Evolutionary conservation across 2,329 filamentous ascomycete species (phyloP).

Genomic region (Elsinoe fawcettii): DNA sequence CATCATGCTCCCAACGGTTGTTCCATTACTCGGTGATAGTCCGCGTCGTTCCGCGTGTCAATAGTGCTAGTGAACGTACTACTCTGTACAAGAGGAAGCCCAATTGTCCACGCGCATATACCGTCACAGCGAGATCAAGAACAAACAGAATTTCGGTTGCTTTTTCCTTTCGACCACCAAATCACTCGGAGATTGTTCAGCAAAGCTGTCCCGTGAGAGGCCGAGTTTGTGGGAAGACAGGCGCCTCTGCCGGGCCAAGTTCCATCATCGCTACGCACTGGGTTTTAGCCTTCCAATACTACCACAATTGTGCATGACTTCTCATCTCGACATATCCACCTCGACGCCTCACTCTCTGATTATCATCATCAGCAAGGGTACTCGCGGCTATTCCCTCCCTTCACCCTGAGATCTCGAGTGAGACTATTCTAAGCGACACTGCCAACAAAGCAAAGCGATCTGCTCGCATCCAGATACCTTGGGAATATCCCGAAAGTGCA

Average conservation of each 20-base stretch:
- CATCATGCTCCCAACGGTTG: not conserved
- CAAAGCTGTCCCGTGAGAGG: not conserved
- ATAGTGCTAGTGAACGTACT: not conserved
- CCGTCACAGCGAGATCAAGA: not conserved
- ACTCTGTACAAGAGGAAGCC: not conserved
- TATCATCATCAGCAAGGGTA: not conserved
- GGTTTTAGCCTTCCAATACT: conserved; percentile 1
- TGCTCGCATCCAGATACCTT: not conserved
- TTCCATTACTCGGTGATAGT: not conserved
- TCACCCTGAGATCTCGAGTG: not conserved
- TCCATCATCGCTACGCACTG: conserved; percentile 14
- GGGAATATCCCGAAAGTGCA: not conserved
- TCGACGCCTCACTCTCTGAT: not conserved
- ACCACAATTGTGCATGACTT: conserved; percentile 1
- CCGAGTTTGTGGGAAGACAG: not conserved
- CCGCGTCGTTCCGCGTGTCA: conserved; percentile 5
- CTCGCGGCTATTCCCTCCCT: not conserved
- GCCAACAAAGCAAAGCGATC: not conserved
- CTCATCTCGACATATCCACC: not conserved
- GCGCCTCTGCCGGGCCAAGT: conserved; percentile 4
- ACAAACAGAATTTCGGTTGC: not conserved
- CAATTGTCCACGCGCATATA: not conserved
- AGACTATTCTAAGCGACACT: not conserved
- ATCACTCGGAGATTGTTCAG: not conserved
- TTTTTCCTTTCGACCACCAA: not conserved